phyloP scores from a whole-genome alignment of 805 yeast species.

The baker's yeast (Saccharomyces cerevisiae) region DNA sequence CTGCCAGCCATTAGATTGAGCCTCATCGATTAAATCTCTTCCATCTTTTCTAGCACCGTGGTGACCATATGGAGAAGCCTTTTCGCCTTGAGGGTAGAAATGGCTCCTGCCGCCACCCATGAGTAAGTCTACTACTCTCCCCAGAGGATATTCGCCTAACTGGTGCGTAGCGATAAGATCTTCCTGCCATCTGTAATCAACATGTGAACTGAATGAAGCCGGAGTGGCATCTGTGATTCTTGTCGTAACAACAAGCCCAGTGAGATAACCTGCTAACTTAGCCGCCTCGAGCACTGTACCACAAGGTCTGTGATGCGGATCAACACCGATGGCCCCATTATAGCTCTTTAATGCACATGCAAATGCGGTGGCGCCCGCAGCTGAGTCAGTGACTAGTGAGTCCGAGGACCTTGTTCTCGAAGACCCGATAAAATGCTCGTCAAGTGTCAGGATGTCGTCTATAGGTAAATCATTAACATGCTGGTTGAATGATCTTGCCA shows the following conservation, averaged over 20 bases:
- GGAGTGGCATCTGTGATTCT: constrained; percentile 94
- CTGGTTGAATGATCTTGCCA: constrained; percentile 72
- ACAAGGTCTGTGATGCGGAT: constrained; percentile 59
- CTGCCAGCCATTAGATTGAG: constrained; percentile 47
- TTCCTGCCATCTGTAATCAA: constrained; percentile 64
- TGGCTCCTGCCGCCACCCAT: constrained; percentile 90
- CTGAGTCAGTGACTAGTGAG: constrained; percentile 84
- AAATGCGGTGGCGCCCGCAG: constrained; percentile 96
- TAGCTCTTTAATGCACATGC: constrained; percentile 76
- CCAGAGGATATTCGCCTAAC: constrained; percentile 72
- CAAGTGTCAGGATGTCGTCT: constrained; percentile 53
- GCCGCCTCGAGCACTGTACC: constrained; percentile 87
- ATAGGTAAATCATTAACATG: constrained; percentile 35
- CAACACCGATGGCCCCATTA: constrained; percentile 89
- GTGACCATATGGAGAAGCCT: constrained; percentile 17
- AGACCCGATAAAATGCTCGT: constrained; percentile 66
- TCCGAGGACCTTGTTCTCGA: constrained; percentile 74
- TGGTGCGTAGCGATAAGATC: constrained; percentile 84
- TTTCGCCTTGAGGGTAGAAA: constrained; percentile 45
- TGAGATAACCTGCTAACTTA: constrained; percentile 67
- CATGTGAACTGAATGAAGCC: constrained; percentile 81
- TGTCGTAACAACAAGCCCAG: constrained; percentile 90
- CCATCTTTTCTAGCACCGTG: constrained; percentile 63
- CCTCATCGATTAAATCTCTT: constrained; percentile 59
- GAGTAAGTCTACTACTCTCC: constrained; percentile 72